These are phyloP conservation scores for Raffaelea albimanens DNA, from an alignment of 2,329 filamentous ascomycete genomes.

Conservation along the genomic window DNA sequence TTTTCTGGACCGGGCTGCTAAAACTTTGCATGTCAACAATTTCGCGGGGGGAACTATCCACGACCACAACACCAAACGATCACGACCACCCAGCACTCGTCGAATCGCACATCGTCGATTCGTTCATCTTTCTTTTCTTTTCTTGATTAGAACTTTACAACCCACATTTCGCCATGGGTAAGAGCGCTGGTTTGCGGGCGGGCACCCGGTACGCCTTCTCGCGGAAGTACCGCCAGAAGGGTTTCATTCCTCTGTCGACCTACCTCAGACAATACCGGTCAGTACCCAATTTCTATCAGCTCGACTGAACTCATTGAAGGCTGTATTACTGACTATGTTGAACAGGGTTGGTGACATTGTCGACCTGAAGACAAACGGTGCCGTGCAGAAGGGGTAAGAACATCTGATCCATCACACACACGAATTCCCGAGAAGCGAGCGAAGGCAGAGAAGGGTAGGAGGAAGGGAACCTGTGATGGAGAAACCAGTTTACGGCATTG, in stretches of 20 bases:
- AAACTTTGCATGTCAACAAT: conserved; percentile 7
- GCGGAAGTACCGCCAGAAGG: conserved; percentile 89
- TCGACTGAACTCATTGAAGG: no score
- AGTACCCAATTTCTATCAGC: conserved; percentile 18
- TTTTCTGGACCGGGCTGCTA: conserved; percentile 1
- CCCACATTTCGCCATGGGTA: conserved; percentile 53
- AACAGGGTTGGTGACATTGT: conserved; percentile 92
- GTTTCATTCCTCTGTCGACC: conserved; percentile 85
- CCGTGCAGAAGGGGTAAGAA: conserved; percentile 91
- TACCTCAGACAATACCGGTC: conserved; percentile 92
- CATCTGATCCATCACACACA: conserved; percentile 2
- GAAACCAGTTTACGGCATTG: no score
- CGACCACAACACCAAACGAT: not conserved
- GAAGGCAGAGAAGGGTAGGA: no score
- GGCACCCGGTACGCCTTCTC: conserved; percentile 93
- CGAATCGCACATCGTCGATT: not conserved
- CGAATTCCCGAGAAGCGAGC: not conserved
- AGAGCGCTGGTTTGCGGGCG: conserved; percentile 77
- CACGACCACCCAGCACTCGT: not conserved
- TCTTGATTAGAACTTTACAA: not conserved
- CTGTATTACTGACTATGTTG: not conserved
- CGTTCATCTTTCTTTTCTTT: not conserved
- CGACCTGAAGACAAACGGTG: conserved; percentile 98
- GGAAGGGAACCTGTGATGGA: no score
- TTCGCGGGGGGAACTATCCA: conserved; percentile 7